These are phyloP conservation scores for Podospora sp. DNA, from an alignment of 495 filamentous ascomycete genomes.

Conservation along the genomic window DNA sequence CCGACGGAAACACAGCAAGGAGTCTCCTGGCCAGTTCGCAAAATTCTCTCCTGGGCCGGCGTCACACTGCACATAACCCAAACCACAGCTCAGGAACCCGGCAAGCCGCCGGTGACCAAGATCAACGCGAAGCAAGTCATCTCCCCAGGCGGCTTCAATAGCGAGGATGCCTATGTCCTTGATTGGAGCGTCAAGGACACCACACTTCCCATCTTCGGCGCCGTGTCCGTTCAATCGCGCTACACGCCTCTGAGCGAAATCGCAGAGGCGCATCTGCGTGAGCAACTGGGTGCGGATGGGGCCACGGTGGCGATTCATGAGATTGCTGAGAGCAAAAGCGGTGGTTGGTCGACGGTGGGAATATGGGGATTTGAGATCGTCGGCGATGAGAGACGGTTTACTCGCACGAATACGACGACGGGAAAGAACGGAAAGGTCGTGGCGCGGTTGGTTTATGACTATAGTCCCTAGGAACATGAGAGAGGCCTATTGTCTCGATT, in stretches of 20 bases:
- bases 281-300: not conserved
- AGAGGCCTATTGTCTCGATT: not conserved
- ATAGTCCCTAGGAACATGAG: not conserved
- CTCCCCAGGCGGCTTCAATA: conserved; percentile 8
- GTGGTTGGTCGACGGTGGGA: not conserved
- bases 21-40: conserved; percentile 4
- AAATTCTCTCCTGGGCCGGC: conserved; percentile 12
- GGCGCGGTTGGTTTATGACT: not conserved
- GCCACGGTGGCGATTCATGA: not conserved
- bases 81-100: not conserved
- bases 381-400: conserved; percentile 1
- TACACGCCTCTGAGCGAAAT: not conserved
- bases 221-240: not conserved
- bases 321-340: not conserved
- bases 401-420: not conserved
- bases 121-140: conserved; percentile 1
- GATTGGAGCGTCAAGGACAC: not conserved
- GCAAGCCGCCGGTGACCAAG: not conserved
- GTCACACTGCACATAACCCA: conserved; percentile 6
- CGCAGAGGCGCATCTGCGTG: not conserved
- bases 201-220: conserved; percentile 6
- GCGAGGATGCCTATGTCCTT: conserved; percentile 7
- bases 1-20: not conserved
- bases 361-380: conserved; percentile 3
- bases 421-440: not conserved